These are phyloP conservation scores for Tremella mesenterica DNA, from an alignment of 768 basidiomycete genomes.

Conservation along the genomic window DNA sequence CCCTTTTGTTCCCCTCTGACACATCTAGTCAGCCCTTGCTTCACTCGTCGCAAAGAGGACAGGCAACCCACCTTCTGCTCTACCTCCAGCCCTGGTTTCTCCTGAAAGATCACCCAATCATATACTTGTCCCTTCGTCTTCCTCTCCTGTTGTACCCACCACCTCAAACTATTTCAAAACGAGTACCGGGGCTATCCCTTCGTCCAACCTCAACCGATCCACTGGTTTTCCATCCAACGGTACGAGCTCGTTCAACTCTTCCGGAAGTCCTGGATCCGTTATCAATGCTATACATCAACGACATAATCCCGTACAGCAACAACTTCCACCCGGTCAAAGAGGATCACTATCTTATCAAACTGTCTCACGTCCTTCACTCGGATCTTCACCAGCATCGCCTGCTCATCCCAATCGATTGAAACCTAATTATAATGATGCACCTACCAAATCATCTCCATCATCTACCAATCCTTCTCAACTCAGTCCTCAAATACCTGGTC, in stretches of 20 bases:
- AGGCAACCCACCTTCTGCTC: too few relatives aligned
- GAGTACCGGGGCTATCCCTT: constrained; percentile 1
- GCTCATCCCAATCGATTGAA: constrained; percentile 22
- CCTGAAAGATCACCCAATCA: constrained; percentile 1
- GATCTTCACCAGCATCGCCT: constrained; percentile 19
- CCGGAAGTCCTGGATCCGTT: constrained; percentile 4
- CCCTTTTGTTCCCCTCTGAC: too few relatives aligned
- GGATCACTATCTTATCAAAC: constrained; percentile 12
- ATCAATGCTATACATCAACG: too few relatives aligned
- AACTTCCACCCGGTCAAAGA: neutral
- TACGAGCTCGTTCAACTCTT: too few relatives aligned
- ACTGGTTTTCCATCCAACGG: too few relatives aligned
- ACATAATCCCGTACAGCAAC: too few relatives aligned
- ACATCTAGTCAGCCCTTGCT: too few relatives aligned
- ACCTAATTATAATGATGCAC: constrained; percentile 23
- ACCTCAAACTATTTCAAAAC: constrained; percentile 3
- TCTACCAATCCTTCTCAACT: constrained; percentile 3
- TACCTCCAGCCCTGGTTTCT: too few relatives aligned
- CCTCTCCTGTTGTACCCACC: neutral
- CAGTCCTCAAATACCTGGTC: constrained; percentile 4
- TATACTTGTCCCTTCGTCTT: constrained; percentile 8
- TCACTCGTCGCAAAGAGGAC: too few relatives aligned
- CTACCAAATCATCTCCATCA: constrained; percentile 6
- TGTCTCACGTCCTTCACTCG: too few relatives aligned
- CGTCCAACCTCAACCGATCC: neutral